Evolutionary conservation across 495 filamentous ascomycete species (phyloP).

Genomic region (Penicillium macrosclerotiorum): DNA sequence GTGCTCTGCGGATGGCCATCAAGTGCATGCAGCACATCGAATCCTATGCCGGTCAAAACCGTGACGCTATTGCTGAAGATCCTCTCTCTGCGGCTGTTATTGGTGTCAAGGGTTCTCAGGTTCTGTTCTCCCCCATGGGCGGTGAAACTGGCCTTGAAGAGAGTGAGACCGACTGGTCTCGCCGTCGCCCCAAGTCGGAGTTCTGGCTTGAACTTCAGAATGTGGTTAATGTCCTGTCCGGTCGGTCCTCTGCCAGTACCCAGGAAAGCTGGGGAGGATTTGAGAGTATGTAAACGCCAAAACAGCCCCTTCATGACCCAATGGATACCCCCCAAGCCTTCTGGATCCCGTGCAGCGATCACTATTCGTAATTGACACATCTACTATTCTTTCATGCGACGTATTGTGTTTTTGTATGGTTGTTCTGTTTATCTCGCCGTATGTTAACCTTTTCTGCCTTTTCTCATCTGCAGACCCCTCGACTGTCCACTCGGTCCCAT

Average conservation of each 20-base stretch:
- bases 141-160: conserved; percentile 63
- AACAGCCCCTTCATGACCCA: conserved; percentile 27
- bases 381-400: too few species aligned
- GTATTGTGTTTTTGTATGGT: not conserved
- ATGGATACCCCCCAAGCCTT: conserved; percentile 17
- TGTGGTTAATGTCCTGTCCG: conserved; percentile 81
- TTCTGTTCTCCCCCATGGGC: conserved; percentile 79
- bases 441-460: conserved; percentile 17
- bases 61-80: conserved; percentile 67
- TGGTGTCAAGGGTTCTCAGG: conserved; percentile 84
- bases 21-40: conserved; percentile 90
- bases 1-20: conserved; percentile 88
- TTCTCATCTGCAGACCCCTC: conserved; percentile 16
- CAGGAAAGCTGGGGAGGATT: conserved; percentile 30
- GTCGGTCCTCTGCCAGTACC: conserved; percentile 48
- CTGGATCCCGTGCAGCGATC: too few species aligned
- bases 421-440: not conserved
- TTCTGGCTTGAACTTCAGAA: conserved; percentile 83
- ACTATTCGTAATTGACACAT: too few species aligned
- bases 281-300: conserved; percentile 30
- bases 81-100: conserved; percentile 75
- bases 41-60: conserved; percentile 62
- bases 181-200: conserved; percentile 77
- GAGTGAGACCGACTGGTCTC: conserved; percentile 89
- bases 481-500: conserved; percentile 19